Evolutionary conservation across 257 asterid species (phyloP).

Genomic region (Plantago elongata): DNA sequence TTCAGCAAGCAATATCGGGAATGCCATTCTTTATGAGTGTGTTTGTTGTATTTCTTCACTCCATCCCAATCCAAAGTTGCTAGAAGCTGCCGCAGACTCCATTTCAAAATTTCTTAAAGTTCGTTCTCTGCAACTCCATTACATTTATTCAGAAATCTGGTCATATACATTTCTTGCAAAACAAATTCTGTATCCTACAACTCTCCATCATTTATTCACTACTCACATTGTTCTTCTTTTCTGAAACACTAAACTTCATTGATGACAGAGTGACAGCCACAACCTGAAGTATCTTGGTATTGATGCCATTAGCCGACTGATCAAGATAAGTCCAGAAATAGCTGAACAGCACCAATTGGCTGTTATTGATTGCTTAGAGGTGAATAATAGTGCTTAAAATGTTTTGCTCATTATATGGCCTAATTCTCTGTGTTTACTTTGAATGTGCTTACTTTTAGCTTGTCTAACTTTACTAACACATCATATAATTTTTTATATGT

Average conservation of each 20-base stretch:
- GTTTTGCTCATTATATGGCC: too few relatives aligned
- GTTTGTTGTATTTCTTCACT: constrained; percentile 85
- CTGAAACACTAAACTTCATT: not conserved
- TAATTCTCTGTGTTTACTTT: too few relatives aligned
- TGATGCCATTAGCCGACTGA: constrained; percentile 94
- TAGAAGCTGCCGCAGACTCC: constrained; percentile 90
- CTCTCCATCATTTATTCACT: constrained; percentile 10
- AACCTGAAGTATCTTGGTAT: constrained; percentile 96
- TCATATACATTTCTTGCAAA: not conserved
- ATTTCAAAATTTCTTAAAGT: constrained; percentile 87
- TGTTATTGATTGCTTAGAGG: constrained; percentile 98
- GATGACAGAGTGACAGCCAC: constrained; percentile 90
- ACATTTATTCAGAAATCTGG: not conserved
- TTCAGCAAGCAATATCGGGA: constrained; percentile 82
- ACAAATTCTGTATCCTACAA: constrained; percentile 47
- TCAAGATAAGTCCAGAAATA: constrained; percentile 89
- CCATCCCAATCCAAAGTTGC: constrained; percentile 80
- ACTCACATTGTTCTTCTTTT: not conserved
- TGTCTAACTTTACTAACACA: too few relatives aligned
- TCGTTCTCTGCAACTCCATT: constrained; percentile 25
- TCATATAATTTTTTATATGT: too few relatives aligned
- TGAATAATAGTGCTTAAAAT: constrained; percentile 26
- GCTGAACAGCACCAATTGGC: constrained; percentile 98
- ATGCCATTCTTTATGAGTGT: constrained; percentile 90
- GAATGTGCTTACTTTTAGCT: too few relatives aligned